These are phyloP conservation scores for Keqinozyma sinolaborantium DNA, from an alignment of 1,139 yeast genomes.

Conservation along the genomic window DNA sequence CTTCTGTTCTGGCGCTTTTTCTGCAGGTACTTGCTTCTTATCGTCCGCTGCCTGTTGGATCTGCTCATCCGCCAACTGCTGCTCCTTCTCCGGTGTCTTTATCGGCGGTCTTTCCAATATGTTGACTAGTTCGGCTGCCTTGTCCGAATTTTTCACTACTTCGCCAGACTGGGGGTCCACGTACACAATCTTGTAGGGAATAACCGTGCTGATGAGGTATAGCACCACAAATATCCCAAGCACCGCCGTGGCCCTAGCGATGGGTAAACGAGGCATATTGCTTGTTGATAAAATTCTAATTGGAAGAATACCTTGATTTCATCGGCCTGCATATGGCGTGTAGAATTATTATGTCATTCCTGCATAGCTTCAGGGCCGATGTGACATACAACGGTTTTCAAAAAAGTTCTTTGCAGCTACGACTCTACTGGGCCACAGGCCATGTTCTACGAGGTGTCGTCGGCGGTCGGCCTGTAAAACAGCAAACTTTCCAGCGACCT, in stretches of 20 bases:
- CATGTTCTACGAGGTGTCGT: too few relatives aligned
- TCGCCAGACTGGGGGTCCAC: constrained; percentile 21
- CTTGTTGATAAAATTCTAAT: too few relatives aligned
- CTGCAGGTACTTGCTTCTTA: background rate
- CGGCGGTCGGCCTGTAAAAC: too few relatives aligned
- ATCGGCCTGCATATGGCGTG: too few relatives aligned
- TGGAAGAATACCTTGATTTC: too few relatives aligned
- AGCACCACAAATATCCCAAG: constrained; percentile 16
- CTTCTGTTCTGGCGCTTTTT: background rate
- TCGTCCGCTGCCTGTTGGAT: constrained; percentile 4
- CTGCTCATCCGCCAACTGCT: constrained; percentile 9
- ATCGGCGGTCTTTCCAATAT: constrained; percentile 9
- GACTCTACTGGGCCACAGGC: too few relatives aligned
- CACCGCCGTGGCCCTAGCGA: constrained; percentile 15
- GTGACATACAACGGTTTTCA: too few relatives aligned
- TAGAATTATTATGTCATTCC: too few relatives aligned
- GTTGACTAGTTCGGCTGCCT: background rate
- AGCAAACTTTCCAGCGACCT: too few relatives aligned
- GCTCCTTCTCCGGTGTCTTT: constrained; percentile 16
- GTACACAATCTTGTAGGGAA: constrained; percentile 19
- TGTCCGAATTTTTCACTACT: constrained; percentile 11
- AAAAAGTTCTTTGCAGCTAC: too few relatives aligned
- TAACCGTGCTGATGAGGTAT: constrained; percentile 13
- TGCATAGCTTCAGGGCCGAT: too few relatives aligned
- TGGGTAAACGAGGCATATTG: constrained; percentile 21